phyloP scores from a whole-genome alignment of 805 yeast species.

The Candida corydali region DNA sequence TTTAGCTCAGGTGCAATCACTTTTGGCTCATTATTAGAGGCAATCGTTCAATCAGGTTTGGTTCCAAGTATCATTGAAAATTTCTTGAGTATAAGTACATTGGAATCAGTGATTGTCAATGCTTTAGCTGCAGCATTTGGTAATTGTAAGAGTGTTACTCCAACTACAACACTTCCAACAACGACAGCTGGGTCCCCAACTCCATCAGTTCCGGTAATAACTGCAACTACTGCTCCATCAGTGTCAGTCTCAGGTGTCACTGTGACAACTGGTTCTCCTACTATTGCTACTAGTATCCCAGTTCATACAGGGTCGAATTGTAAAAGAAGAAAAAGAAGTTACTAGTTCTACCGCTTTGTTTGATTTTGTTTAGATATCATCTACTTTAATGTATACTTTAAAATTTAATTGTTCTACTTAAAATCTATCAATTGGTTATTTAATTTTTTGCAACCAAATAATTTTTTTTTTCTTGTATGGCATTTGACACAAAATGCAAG shows the following conservation, averaged over 20 bases:
- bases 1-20: constrained; percentile 25
- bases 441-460: too few relatives aligned
- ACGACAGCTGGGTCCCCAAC: constrained; percentile 12
- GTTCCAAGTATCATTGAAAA: constrained; percentile 32
- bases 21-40: constrained; percentile 23
- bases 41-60: constrained; percentile 32
- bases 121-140: constrained; percentile 41
- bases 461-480: too few relatives aligned
- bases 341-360: too few relatives aligned
- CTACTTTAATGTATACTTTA: too few relatives aligned
- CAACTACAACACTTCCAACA: constrained; percentile 18
- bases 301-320: neutral
- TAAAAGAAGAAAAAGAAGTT: neutral
- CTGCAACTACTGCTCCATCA: constrained; percentile 4
- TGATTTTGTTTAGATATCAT: too few relatives aligned
- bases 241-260: neutral
- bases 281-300: neutral
- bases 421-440: too few relatives aligned
- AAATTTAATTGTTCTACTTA: too few relatives aligned
- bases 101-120: constrained; percentile 35
- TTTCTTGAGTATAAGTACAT: constrained; percentile 34
- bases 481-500: neutral
- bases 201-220: constrained; percentile 7
- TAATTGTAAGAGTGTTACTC: constrained; percentile 27
- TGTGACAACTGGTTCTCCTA: neutral